These are phyloP conservation scores for Chytridiales sp. DNA, from an alignment of 371 early-diverging fungal species.

Conservation along the genomic window DNA sequence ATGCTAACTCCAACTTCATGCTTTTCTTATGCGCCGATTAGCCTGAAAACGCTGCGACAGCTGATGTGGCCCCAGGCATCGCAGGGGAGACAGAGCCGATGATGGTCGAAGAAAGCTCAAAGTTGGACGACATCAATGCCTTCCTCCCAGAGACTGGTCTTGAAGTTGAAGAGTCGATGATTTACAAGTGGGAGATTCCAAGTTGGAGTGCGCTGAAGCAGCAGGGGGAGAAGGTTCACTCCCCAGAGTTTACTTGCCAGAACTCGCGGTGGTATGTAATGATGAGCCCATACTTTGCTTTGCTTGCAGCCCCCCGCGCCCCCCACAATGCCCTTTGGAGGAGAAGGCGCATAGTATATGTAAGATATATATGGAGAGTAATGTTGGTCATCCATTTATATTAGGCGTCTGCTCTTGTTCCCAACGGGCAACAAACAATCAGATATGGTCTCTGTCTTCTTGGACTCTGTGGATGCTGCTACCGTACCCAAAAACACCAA, in stretches of 20 bases:
- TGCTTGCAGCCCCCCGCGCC: too few relatives aligned
- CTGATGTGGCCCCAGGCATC: background rate
- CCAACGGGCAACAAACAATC: constrained; percentile 81
- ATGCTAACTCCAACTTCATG: too few relatives aligned
- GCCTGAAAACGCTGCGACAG: background rate
- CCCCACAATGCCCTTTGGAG: too few relatives aligned
- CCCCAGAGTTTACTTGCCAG: constrained; percentile 37
- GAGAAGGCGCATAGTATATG: too few relatives aligned
- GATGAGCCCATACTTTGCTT: too few relatives aligned
- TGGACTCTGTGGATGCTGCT: constrained; percentile 75
- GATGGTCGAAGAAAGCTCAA: background rate
- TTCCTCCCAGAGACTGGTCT: constrained; percentile 34
- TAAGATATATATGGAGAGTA: too few relatives aligned
- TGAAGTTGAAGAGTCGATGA: constrained; percentile 36
- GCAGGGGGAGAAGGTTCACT: constrained; percentile 30
- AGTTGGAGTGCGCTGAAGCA: constrained; percentile 39
- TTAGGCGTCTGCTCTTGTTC: constrained; percentile 82
- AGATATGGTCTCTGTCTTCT: constrained; percentile 74
- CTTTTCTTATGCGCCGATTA: too few relatives aligned
- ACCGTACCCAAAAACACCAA: constrained; percentile 41
- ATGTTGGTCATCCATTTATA: too few relatives aligned
- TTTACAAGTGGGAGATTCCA: constrained; percentile 46
- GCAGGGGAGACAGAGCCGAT: background rate
- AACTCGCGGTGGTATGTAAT: constrained; percentile 37
- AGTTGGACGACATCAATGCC: constrained; percentile 3